Evolutionary conservation across 1,284 basidiomycete genomes (phyloP), one percentile per base, ranked within the genome.

Genomic region (Tranzscheliella williamsii): DNA sequence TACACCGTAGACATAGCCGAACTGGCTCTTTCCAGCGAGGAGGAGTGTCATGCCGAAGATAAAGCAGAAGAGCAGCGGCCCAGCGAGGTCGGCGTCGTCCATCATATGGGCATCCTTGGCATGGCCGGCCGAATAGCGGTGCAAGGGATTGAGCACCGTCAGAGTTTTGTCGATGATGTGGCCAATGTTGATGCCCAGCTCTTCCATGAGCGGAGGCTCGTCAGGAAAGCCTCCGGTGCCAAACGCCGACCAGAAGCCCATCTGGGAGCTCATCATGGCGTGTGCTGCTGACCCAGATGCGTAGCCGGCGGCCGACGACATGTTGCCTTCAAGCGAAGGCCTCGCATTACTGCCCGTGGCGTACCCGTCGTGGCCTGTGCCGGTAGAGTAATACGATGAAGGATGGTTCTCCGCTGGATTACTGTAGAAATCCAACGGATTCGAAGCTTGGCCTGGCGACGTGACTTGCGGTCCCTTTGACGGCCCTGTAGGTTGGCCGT

Each of bases 71-170:
- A 97, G 85, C 34, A 98, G 84, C 5, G 95, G 95, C 0, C 95
- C 95, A 8, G 94, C 93, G 22, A 99, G 83, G 80, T 99, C 95
- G 31, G 94, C 92, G 75, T 99, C 95, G 79, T 99, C 95, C 95
- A 99, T 99, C 70, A 99, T 96, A 70, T 86, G 88, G 56, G 90
- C 89, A 69, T 98, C 90, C 23, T 67, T 67, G 24, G 65, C 47
- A 38, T 75, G 73, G 41, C 67, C 47, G 12, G 73, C 56, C 36
- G 70, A 73, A 49, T 96, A 86, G 51, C 83, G 83, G 58, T 86
- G 85, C 22, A 97, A 80, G 1, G 95, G 95, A 72, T 97, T 97
- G 48, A 99, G 85, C 4, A 98, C 95, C 0, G 95, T 91, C 79
- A 94, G 81, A 13, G 91, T 90, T 81, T 98, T 98, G 54, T 86